A percentile compares a stretch with the other conserved stretches of the same genome.
These are phyloP conservation scores for Vitis riparia DNA, from an alignment of 164 flowering plant genomes.

Conservation along the genomic window DNA sequence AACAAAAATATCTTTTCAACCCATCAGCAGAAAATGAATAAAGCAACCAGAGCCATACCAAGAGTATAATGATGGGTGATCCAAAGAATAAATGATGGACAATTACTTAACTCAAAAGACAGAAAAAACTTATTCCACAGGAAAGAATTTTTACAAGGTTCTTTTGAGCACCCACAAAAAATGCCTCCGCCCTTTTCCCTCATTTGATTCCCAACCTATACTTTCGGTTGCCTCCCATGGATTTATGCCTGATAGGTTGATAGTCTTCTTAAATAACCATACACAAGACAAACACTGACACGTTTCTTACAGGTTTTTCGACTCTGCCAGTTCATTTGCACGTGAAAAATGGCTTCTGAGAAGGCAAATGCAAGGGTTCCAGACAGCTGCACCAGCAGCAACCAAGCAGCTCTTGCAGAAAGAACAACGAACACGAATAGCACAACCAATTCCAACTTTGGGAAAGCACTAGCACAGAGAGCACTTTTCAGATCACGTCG, in stretches of 20 bases:
- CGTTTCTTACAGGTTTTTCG: not conserved
- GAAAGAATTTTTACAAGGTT: slow-evolving; percentile 12
- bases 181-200: slow-evolving; percentile 3
- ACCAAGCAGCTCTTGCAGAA: slow-evolving; percentile 9
- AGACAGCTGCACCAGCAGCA: slow-evolving; percentile 14
- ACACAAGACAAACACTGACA: slow-evolving; percentile 1
- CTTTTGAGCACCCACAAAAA: slow-evolving; percentile 24
- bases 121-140: slow-evolving; percentile 12
- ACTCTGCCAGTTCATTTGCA: not conserved
- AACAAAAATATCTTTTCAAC: no score
- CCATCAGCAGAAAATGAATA: not conserved
- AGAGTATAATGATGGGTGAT: not conserved
- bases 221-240: slow-evolving; percentile 12
- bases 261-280: not conserved
- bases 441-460: slow-evolving; percentile 17
- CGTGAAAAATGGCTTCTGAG: slow-evolving; percentile 22
- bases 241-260: slow-evolving; percentile 8
- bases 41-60: not conserved
- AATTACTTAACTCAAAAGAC: slow-evolving; percentile 26
- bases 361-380: slow-evolving; percentile 11
- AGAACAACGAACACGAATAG: slow-evolving; percentile 2
- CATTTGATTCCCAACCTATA: slow-evolving; percentile 15
- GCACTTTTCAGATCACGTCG: slow-evolving; percentile 35
- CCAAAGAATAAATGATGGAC: not conserved
- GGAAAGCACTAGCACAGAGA: slow-evolving; percentile 43